Evolutionary conservation across 2,329 filamentous ascomycete genomes (phyloP), one percentile per base, ranked within the genome.

Genomic region (Fusarium pseudograminearum): DNA sequence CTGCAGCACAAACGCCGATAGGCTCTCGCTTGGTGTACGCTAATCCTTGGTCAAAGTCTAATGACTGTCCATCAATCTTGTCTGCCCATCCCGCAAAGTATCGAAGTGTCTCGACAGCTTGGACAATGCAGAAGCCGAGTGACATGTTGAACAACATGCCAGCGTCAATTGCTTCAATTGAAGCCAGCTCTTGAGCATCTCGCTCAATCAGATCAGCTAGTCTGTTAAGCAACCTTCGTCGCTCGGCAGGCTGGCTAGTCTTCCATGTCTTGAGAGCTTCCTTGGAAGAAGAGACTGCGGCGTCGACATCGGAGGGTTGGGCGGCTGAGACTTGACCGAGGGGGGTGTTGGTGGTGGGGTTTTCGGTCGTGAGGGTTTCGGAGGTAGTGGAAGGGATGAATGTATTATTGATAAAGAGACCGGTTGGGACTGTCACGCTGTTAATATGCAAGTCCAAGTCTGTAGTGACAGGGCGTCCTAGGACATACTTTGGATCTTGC

Each of bases 151-250:
- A 86, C 63, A 90, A 86, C 84, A 93, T 93, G 78, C 91, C 93
- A 74, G 94, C 92, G 83, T 94, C 93, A 48, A 95, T 85, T 22
- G 92, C 88, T 83, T 97, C 93, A 57, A 96, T 88, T 4, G 91
- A 86, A 33, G 91, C 90, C 61, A 97, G 84, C 22, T 88, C 83
- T 38, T 94, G 89, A 15, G 83, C 69, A 79, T 96, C 89, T 82
- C 91, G 85, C 82, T 94, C 91, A 71, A 90, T 84, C 33, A 96
- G 83, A 33, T 94, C 87, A 74, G 92, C 91, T 22, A 97, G 88
- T 77, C 91, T 93, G 68, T 83, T 81, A 59, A 97, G 82, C 55
- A 89, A 88, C 89, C 66, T 87, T 85, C 65, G 86, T 69, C 82
- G 83, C 89, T 92, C 93, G 66, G 76, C 67, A 93, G 86, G 45